Conservation (phyloP, 2,329 filamentous ascomycete genomes). For the Penicillium aurantiogriseum region DNA sequence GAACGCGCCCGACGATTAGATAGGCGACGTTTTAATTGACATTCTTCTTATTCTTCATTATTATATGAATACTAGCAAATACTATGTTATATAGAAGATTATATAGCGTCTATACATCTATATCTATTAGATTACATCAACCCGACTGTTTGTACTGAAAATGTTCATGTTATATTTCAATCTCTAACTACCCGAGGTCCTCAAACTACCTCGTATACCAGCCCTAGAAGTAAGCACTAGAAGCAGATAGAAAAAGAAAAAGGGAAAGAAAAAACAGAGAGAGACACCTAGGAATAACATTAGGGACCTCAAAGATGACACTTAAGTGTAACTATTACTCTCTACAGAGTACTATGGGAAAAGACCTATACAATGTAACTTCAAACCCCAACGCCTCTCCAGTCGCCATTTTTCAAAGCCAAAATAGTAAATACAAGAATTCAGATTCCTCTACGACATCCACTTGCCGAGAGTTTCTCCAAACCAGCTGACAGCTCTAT, state of each 20-base stretch:
- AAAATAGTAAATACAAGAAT: constrained; percentile 3
- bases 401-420: background rate
- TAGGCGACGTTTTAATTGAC: constrained; percentile 1
- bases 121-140: background rate
- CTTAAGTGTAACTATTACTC: background rate
- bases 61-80: background rate
- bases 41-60: background rate
- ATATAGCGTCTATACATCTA: background rate
- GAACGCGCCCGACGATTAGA: constrained; percentile 30
- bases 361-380: background rate
- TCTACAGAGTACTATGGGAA: background rate
- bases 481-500: constrained; percentile 44
- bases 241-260: background rate
- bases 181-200: background rate
- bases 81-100: background rate
- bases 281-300: too few relatives aligned
- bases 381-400: constrained; percentile 4
- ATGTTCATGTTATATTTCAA: background rate
- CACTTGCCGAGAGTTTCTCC: constrained; percentile 45
- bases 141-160: background rate
- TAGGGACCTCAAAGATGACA: background rate
- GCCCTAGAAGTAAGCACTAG: background rate
- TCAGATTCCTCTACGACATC: constrained; percentile 29
- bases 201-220: background rate
- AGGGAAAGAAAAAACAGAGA: background rate